Base-by-base conservation (phyloP, 2,329 filamentous ascomycete species). In the Sclerotinia nivalis region DNA sequence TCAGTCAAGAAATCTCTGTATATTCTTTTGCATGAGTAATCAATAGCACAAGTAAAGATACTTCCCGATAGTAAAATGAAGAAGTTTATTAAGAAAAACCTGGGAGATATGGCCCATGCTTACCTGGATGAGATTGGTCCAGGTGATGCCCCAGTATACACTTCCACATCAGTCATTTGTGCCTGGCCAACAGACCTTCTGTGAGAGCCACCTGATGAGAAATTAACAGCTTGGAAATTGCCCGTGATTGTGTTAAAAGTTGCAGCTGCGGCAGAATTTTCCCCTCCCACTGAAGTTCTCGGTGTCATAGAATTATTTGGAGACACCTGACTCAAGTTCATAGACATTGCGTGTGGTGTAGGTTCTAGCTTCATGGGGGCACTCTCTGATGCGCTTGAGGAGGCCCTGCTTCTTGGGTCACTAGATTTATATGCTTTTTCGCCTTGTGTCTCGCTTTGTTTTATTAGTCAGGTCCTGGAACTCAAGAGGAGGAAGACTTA, bases 401-500 rank as follows among this genome's bases (percentile, higher is more conserved):
- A 76, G 52, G 74, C 74, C 69, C 76, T 73, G 59, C 75, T 76
- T 66, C 74, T 69, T 52, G 65, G 74, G 69, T 75, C 74, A 43
- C 73, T 72, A 64, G 76, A 70, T 69, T 70, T 75, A 68, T 75
- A 81, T 28, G 78, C 76, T 65, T 79, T 80, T 66, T 84, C 82
- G 60, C 80, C 81, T 73, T 84, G 83, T 69, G 82, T 81, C 68
- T 84, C 83, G 77, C 83, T 85, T 68, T 64, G 31, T 52, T 28
- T 43, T 22, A 69, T 76, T 62, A 77, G 73, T 66, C n/a, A 18
- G 49, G n/a, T 50, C 45, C 22, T 67, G 31, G 25, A n/a, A 13
- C 9, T 13, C n/a, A 25, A 22, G 52, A 28, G 25, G 37, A 5
- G 31, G 20, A 40, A n/a, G 28, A 79, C 82, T 76, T 76, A 86